Percentiles rank a stretch among this genome's conserved stretches.
phyloP scores from a whole-genome alignment of 2,329 filamentous ascomycete genomes.

The Pyrenochaeta sp. region DNA sequence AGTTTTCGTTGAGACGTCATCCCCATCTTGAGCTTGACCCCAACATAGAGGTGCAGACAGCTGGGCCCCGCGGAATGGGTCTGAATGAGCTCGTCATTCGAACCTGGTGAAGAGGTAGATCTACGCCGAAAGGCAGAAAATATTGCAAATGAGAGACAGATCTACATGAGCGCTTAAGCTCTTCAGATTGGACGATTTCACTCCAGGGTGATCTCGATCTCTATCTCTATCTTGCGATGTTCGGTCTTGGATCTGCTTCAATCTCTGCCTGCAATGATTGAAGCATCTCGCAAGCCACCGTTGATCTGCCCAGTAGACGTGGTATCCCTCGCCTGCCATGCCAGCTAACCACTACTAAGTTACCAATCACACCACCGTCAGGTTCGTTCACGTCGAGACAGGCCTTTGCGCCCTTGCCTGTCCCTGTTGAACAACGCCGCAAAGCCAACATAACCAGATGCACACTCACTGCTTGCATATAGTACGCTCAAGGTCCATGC shows the following conservation, averaged over 20 bases:
- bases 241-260: background rate
- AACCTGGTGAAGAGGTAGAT: conserved; percentile 1
- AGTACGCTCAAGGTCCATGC: conserved; percentile 13
- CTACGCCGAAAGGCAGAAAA: too few species aligned
- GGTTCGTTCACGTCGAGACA: conserved; percentile 12
- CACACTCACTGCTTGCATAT: conserved; percentile 1
- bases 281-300: background rate
- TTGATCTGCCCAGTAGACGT: background rate
- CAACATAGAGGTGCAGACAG: conserved; percentile 1
- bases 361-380: background rate
- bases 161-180: too few species aligned
- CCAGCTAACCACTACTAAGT: too few species aligned
- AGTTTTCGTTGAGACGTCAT: conserved; percentile 20
- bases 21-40: conserved; percentile 5
- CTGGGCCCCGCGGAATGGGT: background rate
- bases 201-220: too few species aligned
- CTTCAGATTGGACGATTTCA: too few species aligned
- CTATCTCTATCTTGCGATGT: too few species aligned
- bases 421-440: background rate
- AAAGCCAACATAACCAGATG: background rate
- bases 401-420: conserved; percentile 4
- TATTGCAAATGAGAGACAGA: too few species aligned
- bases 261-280: conserved; percentile 2
- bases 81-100: background rate
- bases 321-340: too few species aligned